A percentile compares a stretch with the other conserved stretches of the same genome.
These are phyloP conservation scores for Zoysia japonica DNA, from an alignment of 176 grass and related monocot species.

Conservation along the genomic window DNA sequence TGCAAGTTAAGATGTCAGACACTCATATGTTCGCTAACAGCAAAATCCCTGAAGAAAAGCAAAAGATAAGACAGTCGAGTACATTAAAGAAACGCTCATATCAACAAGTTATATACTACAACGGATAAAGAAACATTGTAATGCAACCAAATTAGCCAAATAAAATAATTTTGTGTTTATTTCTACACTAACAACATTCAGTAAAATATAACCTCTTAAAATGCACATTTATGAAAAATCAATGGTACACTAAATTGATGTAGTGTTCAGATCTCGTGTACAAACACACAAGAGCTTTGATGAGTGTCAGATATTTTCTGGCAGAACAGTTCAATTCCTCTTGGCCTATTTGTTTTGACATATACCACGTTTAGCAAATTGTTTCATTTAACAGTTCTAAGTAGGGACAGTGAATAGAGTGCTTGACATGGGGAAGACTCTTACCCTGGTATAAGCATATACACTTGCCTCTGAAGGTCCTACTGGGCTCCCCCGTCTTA, in stretches of 20 bases:
- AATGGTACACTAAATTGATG: neutral
- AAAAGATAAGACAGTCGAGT: neutral
- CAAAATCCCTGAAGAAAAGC: neutral
- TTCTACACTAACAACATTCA: neutral
- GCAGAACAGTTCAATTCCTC: neutral
- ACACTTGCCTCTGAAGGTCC: conserved; percentile 86
- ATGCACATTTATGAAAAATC: neutral
- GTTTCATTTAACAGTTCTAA: neutral
- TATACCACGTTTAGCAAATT: neutral
- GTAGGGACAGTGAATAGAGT: neutral
- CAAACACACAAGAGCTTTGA: neutral
- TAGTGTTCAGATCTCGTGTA: neutral
- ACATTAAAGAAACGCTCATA: neutral
- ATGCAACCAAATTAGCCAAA: neutral
- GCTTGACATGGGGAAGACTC: conserved; percentile 11
- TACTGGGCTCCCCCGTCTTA: conserved; percentile 79
- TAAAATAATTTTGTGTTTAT: neutral
- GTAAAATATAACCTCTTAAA: neutral
- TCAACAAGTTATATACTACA: neutral
- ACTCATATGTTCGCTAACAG: neutral
- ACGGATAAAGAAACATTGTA: neutral
- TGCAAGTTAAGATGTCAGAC: neutral
- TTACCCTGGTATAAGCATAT: conserved; percentile 96
- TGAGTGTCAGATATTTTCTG: neutral
- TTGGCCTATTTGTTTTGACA: conserved; percentile 2